Conservation (phyloP, 2,329 filamentous ascomycete genomes). For the Diaporthe destruens region DNA sequence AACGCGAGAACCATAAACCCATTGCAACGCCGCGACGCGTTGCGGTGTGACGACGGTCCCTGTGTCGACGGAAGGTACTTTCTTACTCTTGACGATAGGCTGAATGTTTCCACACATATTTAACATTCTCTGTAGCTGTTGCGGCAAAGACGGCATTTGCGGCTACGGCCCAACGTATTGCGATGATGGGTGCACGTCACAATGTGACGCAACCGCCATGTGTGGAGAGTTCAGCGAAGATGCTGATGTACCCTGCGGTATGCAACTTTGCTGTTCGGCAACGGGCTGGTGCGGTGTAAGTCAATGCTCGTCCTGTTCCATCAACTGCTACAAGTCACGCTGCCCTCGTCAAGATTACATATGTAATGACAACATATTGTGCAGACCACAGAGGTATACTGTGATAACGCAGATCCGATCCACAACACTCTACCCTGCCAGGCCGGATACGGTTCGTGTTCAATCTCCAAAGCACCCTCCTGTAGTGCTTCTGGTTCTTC, state of each 20-base stretch:
- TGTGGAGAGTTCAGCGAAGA: slow-evolving; percentile 8
- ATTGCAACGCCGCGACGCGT: neutral
- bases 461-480: neutral
- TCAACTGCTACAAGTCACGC: neutral
- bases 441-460: neutral
- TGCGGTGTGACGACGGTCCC: slow-evolving; percentile 1
- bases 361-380: neutral
- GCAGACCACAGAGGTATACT: neutral
- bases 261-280: neutral
- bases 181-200: neutral
- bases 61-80: neutral
- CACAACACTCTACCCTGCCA: neutral
- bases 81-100: neutral
- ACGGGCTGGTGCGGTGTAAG: neutral
- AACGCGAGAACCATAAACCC: neutral
- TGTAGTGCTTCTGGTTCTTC: slow-evolving; percentile 41
- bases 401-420: neutral
- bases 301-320: neutral
- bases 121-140: neutral
- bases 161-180: neutral
- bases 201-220: neutral
- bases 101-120: too few relatives aligned
- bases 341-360: neutral
- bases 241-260: neutral
- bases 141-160: neutral